Evolutionary conservation across 495 filamentous ascomycete species (phyloP), one percentile per base, ranked within the genome.

Genomic region (Xylaria bambusicola): DNA sequence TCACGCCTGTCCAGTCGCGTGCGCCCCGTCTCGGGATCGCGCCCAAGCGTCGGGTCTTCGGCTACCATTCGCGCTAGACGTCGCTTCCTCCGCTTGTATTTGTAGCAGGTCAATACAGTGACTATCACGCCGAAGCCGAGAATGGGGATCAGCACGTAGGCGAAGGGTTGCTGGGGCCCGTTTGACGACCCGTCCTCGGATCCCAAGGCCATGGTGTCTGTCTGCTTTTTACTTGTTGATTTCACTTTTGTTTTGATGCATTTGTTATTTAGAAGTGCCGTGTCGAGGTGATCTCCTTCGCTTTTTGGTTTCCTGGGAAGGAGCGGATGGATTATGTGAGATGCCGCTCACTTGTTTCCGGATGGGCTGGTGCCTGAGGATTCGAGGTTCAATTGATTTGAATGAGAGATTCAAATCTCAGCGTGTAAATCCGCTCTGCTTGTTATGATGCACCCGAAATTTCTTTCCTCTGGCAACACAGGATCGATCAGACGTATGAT

Each of bases 101-200:
- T 61, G 51, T 65, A 71, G 36, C 66, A 68, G 41, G 65, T 48
- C 2, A 68, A 55, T 2, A 69, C 26, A 0, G 56, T 50, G 21
- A 62, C 61, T 5, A 50, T 40, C 9, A 65, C 48, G 31, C 64
- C 56, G 35, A 71, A 66, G 59, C 66, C 67, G 50, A 71, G 49
- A 31, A 71, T 36, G 40, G 68, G 66, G 21, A 71, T 62, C 10
- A 71, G 56, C 2, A 71, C 59, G 56, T 64, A 71, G 9, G 63
- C 63, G 42, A 68, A 71, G 9, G 63, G 63, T 24, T 42, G 33
- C 26, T 35, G 9, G 29, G 36, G 24, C 52, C 52, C 52, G 15
- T 54, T 54, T 36, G 13, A 15, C 4, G 38, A 17, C n/a, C 44
- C 33, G 1, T 54, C 24, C 3, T 54, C 38, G 38, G 24, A 40